A percentile compares a stretch with the other conserved stretches of the same genome.
Evolutionary conservation across 495 filamentous ascomycete species (phyloP).

Genomic region (Pseudevernia furfuracea): DNA sequence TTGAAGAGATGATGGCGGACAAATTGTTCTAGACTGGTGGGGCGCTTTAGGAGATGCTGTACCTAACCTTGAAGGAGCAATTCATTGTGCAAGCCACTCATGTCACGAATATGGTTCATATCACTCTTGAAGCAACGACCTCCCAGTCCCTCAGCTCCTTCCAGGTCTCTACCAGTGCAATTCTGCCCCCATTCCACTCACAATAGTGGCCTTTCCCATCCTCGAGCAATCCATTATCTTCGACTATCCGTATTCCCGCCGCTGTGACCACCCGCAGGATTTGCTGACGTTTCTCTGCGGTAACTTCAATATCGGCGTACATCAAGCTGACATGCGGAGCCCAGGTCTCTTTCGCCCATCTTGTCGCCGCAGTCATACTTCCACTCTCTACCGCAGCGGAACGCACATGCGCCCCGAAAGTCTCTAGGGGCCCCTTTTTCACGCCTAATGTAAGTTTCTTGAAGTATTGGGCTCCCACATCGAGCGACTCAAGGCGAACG

Average conservation of each 20-base stretch:
- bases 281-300: not conserved
- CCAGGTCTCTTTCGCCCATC: not conserved
- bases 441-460: not conserved
- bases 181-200: not conserved
- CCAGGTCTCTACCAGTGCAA: not conserved
- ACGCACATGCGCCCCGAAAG: not conserved
- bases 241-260: not conserved
- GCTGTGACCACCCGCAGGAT: not conserved
- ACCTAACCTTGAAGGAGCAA: not conserved
- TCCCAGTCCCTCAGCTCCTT: not conserved
- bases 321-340: conserved; percentile 4
- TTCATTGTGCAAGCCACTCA: not conserved
- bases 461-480: not conserved
- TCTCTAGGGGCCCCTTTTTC: not conserved
- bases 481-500: not conserved
- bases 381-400: not conserved
- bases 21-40: not conserved
- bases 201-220: not conserved
- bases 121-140: not conserved
- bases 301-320: not conserved
- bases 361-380: not conserved
- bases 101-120: not conserved
- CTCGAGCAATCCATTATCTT: not conserved
- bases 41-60: not conserved
- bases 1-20: not conserved